These are phyloP conservation scores for Copromyces sp. DNA, from an alignment of 495 filamentous ascomycete species.

Conservation along the genomic window DNA sequence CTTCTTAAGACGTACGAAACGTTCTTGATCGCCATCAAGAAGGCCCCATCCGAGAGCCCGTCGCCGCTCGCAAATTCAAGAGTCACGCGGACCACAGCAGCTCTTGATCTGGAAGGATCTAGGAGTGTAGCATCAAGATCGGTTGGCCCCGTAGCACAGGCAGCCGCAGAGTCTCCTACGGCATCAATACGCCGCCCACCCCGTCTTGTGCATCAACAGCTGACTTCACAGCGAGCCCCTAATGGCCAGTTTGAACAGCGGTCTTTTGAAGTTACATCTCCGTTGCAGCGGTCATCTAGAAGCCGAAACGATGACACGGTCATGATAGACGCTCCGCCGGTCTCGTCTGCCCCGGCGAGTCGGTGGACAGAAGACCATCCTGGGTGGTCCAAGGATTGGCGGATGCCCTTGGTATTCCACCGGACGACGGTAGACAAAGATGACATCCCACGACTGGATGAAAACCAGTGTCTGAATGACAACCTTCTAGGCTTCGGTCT, in stretches of 20 bases:
- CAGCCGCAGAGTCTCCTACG: neutral
- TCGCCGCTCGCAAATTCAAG: neutral
- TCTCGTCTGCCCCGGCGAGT: neutral
- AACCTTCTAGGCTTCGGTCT: slow-evolving; percentile 84
- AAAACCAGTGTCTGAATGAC: slow-evolving; percentile 85
- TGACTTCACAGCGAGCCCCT: slow-evolving; percentile 1
- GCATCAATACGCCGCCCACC: neutral
- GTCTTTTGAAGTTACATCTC: neutral
- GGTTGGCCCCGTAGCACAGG: neutral
- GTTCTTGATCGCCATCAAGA: neutral
- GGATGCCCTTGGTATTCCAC: slow-evolving; percentile 60
- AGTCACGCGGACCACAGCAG: neutral
- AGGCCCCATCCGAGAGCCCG: neutral
- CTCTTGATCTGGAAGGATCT: neutral
- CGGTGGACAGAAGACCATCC: slow-evolving; percentile 35
- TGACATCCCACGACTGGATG: slow-evolving; percentile 72
- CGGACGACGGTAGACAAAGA: slow-evolving; percentile 60
- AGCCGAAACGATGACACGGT: neutral
- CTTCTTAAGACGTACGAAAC: neutral
- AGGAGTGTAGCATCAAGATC: neutral
- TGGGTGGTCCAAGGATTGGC: slow-evolving; percentile 34
- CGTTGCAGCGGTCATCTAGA: slow-evolving; percentile 1
- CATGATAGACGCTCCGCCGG: neutral
- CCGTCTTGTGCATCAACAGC: slow-evolving; percentile 1
- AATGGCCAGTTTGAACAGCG: neutral